Evolutionary conservation across 257 asterid genomes (phyloP).

Genomic region (Solanum gandarillasii): DNA sequence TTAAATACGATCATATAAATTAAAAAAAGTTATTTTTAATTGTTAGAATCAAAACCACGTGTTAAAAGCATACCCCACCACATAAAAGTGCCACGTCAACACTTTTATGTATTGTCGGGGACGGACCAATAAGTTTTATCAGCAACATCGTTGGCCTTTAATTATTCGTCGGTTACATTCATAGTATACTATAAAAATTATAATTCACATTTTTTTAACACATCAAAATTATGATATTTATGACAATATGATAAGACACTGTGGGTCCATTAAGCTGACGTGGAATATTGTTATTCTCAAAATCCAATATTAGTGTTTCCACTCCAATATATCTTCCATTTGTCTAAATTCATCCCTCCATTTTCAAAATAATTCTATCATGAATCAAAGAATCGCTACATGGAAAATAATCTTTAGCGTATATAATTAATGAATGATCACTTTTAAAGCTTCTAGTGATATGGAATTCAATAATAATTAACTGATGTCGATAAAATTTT

Average conservation of each 20-base stretch:
- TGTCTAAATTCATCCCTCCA: neutral
- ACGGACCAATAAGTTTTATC: neutral
- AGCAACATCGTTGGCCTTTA: neutral
- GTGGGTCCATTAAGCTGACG: neutral
- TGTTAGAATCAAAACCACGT: neutral
- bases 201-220: neutral
- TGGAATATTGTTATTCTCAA: neutral
- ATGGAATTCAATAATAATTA: too few species aligned
- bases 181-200: neutral
- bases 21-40: neutral
- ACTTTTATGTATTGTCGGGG: neutral
- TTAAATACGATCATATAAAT: neutral
- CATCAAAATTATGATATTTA: neutral
- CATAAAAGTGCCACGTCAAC: neutral
- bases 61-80: neutral
- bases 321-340: neutral
- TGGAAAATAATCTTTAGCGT: neutral
- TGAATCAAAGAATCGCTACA: neutral
- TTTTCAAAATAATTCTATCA: neutral
- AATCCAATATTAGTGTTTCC: neutral
- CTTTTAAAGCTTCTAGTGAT: too few species aligned
- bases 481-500: too few species aligned
- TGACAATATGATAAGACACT: neutral
- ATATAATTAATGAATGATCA: too few species aligned
- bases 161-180: neutral